Base-by-base conservation (phyloP, 768 basidiomycete species). In the Panus rudis region DNA sequence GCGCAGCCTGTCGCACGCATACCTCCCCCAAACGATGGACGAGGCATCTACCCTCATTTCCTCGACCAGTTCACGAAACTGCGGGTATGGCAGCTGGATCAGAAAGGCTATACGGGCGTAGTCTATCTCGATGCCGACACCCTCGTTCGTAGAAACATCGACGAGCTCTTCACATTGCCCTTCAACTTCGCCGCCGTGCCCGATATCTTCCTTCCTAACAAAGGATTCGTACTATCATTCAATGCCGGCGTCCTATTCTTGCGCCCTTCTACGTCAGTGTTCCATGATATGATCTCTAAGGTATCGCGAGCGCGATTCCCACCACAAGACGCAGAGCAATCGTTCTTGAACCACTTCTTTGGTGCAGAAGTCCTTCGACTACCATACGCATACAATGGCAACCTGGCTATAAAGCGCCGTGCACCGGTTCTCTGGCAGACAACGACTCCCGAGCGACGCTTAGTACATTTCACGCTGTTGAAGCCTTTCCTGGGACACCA, bases 31-130 rank as follows among this genome's bases (percentile, higher is more conserved):
- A 54, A 64, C 45, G 37, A 54, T 25, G 68, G 68, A 37, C 43
- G 51, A n/a, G 68, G 65, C 6, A 52, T 67, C 22, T 50, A 63
- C 51, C 34, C 48, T 25, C 63, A 63, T 37, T 68, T 67, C 51
- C 19, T 52, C 26, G 71, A 71, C 51, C 65, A 69, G 41, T 71
- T 67, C 60, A 69, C 71, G 8, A 71, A 70, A 44, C 60, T 71
- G 4, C 58, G 57, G 24, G 57, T 71, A 5, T 72, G 70, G 71
- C 53, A 52, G 32, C 53, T 71, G 25, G 63, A 64, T 35, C 39
- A 42, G 35, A 39, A 55, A 1, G 62, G 66, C 31, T 51, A 66
- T 46, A 46, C 56, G 24, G 37, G 53, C 26, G 58, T 63, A 12
- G 60, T 71, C 20, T 70, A 71, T 50, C 58, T 72, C 43, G 64